Evolutionary conservation across 2,329 filamentous ascomycete genomes (phyloP).

Genomic region (Zymoseptoria crescenta): DNA sequence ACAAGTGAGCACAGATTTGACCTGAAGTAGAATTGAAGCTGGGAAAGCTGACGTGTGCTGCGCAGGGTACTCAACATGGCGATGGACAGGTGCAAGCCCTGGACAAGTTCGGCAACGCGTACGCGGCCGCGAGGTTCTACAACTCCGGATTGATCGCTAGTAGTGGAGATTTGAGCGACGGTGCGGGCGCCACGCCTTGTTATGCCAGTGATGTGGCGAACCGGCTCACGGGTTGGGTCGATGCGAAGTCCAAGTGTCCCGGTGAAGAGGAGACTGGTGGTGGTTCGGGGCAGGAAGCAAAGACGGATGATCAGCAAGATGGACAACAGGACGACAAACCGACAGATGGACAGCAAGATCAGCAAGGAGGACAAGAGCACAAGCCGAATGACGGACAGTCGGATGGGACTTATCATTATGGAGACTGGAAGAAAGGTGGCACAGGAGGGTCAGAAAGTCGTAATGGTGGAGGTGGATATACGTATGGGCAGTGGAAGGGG

Average conservation of each 20-base stretch:
- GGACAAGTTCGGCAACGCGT: slow-evolving; percentile 27
- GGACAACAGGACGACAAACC: background rate
- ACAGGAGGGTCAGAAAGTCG: background rate
- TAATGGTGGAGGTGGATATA: background rate
- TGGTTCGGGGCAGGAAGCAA: background rate
- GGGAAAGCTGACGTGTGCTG: no score
- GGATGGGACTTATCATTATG: background rate
- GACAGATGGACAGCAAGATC: background rate
- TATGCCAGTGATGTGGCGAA: slow-evolving; percentile 48
- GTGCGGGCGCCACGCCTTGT: slow-evolving; percentile 43
- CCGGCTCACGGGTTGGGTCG: slow-evolving; percentile 32
- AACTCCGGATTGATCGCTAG: slow-evolving; percentile 19
- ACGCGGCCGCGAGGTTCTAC: slow-evolving; percentile 42
- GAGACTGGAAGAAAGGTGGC: background rate
- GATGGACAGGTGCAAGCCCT: slow-evolving; percentile 37
- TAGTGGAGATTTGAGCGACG: slow-evolving; percentile 22
- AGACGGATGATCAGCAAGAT: background rate
- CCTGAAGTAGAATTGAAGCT: no score
- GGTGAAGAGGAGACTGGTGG: background rate
- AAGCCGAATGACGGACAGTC: background rate
- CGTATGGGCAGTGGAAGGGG: background rate
- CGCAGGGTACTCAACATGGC: slow-evolving; percentile 36
- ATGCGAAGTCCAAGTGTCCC: background rate
- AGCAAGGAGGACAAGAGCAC: background rate
- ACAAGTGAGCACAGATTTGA: no score